phyloP scores from a whole-genome alignment of 331 rosid genomes.

The Saraca asoca region DNA sequence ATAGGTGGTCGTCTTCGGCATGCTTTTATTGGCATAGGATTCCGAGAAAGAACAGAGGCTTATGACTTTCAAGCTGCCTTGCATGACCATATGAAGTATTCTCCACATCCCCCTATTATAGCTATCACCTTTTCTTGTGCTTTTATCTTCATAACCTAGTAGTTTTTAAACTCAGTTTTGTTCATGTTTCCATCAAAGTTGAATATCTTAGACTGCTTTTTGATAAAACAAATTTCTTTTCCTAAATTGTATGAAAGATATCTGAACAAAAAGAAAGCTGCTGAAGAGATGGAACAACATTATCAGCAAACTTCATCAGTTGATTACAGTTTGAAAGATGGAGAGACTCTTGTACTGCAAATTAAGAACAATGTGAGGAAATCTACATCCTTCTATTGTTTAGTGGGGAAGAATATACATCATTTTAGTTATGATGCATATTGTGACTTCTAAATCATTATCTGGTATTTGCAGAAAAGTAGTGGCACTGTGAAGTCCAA shows the following conservation, averaged over 20 bases:
- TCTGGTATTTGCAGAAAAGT: constrained; percentile 58
- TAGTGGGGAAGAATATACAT: too few species aligned
- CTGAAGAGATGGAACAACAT: constrained; percentile 94
- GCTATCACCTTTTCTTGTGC: constrained; percentile 20
- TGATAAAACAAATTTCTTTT: neutral
- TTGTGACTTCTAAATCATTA: constrained; percentile 20
- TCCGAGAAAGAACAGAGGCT: constrained; percentile 95
- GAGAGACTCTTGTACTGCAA: constrained; percentile 87
- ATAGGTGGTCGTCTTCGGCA: constrained; percentile 90
- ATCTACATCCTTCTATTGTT: constrained; percentile 30
- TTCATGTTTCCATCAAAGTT: constrained; percentile 21
- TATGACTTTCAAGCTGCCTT: constrained; percentile 98
- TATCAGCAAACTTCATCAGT: constrained; percentile 78
- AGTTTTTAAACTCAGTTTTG: constrained; percentile 13
- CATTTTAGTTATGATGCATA: too few species aligned
- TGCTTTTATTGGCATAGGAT: constrained; percentile 95
- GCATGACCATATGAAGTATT: constrained; percentile 83
- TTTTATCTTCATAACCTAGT: constrained; percentile 22
- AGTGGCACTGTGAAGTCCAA: constrained; percentile 58
- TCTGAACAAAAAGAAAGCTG: constrained; percentile 89
- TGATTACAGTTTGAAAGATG: constrained; percentile 95
- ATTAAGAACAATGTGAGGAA: constrained; percentile 62
- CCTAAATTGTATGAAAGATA: constrained; percentile 53
- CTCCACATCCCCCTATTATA: constrained; percentile 34
- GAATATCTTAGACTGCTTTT: constrained; percentile 1